Evolutionary conservation across 2,329 filamentous ascomycete species (phyloP).

Genomic region (Ploettnerulaceae sp.): DNA sequence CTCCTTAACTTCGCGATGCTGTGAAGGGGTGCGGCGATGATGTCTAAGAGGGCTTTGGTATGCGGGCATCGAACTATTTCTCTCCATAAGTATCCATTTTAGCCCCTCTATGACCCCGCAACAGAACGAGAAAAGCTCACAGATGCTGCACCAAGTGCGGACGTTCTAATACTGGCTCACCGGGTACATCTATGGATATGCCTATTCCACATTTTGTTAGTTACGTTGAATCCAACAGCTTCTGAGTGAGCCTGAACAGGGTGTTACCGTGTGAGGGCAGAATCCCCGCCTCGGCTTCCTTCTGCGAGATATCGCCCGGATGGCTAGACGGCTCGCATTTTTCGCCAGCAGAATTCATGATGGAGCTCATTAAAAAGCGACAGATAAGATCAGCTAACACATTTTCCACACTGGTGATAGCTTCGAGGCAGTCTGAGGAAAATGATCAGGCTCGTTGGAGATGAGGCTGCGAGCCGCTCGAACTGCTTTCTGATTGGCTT

Average conservation of each 20-base stretch:
- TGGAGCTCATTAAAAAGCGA: background rate
- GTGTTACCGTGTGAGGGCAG: conserved; percentile 44
- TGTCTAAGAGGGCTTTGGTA: conserved; percentile 59
- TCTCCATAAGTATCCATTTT: conserved; percentile 16
- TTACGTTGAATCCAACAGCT: background rate
- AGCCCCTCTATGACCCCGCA: background rate
- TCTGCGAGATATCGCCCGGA: conserved; percentile 24
- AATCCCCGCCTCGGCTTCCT: conserved; percentile 36
- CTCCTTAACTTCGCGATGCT: conserved; percentile 67
- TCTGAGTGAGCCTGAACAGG: background rate
- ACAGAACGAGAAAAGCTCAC: conserved; percentile 20
- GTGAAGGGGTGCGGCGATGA: conserved; percentile 56
- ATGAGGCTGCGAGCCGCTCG: conserved; percentile 11
- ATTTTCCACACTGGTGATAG: background rate
- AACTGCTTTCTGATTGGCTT: background rate
- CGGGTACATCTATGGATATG: conserved; percentile 40
- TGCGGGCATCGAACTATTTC: conserved; percentile 43
- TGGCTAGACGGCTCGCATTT: conserved; percentile 17
- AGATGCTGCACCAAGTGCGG: conserved; percentile 36
- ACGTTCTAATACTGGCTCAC: conserved; percentile 35
- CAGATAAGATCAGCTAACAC: conserved; percentile 1
- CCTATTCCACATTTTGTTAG: conserved; percentile 14
- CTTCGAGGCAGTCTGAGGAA: background rate
- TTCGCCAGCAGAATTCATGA: conserved; percentile 1
- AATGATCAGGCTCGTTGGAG: background rate